phyloP scores from a whole-genome alignment of 345 rosid species.

The Psidium guajava region DNA sequence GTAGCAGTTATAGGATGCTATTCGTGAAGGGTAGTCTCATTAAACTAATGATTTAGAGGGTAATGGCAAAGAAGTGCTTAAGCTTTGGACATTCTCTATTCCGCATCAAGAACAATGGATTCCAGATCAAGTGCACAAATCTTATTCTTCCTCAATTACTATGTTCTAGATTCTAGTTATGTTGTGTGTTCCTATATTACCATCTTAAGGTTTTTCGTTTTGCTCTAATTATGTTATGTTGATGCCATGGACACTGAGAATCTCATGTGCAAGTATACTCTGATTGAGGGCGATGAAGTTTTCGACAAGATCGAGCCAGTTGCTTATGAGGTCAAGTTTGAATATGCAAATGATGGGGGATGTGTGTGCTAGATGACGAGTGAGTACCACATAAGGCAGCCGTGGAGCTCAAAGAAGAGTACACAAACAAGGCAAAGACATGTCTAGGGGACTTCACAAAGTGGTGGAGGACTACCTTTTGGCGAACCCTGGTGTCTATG shows the following conservation, averaged over 20 bases:
- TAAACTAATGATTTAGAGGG: too few relatives aligned
- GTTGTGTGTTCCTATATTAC: too few relatives aligned
- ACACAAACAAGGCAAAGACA: not conserved
- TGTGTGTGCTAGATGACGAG: conserved; percentile 12
- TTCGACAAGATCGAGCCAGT: conserved; percentile 11
- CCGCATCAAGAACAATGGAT: too few relatives aligned
- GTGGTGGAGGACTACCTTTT: conserved; percentile 15
- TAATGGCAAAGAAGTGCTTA: too few relatives aligned
- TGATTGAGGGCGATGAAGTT: conserved; percentile 12
- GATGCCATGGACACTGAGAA: conserved; percentile 16
- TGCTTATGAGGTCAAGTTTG: conserved; percentile 11
- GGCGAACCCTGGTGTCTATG: conserved; percentile 10
- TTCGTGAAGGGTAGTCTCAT: too few relatives aligned
- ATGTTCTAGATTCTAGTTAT: too few relatives aligned
- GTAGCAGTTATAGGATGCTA: too few relatives aligned
- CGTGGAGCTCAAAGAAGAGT: not conserved
- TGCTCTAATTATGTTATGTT: not conserved
- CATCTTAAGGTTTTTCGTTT: too few relatives aligned
- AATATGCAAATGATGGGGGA: conserved; percentile 9
- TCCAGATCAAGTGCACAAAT: too few relatives aligned
- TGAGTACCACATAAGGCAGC: conserved; percentile 7
- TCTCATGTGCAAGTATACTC: conserved; percentile 6
- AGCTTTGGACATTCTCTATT: too few relatives aligned
- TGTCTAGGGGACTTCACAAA: conserved; percentile 1
- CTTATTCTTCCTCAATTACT: too few relatives aligned